phyloP scores from a whole-genome alignment of 441 rosid genomes.

The Lepidium campestre region DNA sequence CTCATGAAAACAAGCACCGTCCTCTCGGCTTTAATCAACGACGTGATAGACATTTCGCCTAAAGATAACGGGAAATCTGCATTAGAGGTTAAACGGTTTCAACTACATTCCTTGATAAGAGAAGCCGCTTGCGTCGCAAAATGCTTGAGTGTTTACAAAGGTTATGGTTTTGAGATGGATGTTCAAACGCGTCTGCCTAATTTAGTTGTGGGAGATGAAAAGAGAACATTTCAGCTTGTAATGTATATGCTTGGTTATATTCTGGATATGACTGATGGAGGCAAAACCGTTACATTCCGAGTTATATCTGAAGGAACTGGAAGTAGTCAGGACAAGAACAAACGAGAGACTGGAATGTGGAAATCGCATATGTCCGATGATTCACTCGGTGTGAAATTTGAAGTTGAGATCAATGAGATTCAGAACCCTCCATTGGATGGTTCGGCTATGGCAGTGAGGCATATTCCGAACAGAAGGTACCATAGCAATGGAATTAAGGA shows the following conservation, averaged over 20 bases:
- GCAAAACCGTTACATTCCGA: constrained; percentile 39
- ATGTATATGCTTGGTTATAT: constrained; percentile 71
- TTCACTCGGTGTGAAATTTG: constrained; percentile 44
- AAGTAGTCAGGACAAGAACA: constrained; percentile 37
- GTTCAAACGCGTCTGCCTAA: constrained; percentile 54
- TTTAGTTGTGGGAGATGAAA: constrained; percentile 63
- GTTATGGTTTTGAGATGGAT: constrained; percentile 48
- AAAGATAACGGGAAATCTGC: constrained; percentile 55
- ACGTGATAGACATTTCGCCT: constrained; percentile 54
- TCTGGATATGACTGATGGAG: constrained; percentile 42
- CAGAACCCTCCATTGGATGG: constrained; percentile 30
- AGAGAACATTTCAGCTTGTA: constrained; percentile 68
- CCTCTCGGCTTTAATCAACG: constrained; percentile 58
- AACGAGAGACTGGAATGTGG: constrained; percentile 37
- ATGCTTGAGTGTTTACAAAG: constrained; percentile 52
- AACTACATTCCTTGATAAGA: constrained; percentile 55
- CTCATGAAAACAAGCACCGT: constrained; percentile 50
- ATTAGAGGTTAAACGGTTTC: constrained; percentile 44
- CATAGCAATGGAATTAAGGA: constrained; percentile 44
- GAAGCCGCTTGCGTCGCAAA: constrained; percentile 67
- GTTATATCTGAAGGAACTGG: constrained; percentile 35
- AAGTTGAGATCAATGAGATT: constrained; percentile 47
- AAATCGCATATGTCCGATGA: constrained; percentile 35
- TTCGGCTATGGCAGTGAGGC: constrained; percentile 23
- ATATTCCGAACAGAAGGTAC: constrained; percentile 26